phyloP scores from a whole-genome alignment of 352 stramenopile species.

The Phytophthora hybrid region DNA sequence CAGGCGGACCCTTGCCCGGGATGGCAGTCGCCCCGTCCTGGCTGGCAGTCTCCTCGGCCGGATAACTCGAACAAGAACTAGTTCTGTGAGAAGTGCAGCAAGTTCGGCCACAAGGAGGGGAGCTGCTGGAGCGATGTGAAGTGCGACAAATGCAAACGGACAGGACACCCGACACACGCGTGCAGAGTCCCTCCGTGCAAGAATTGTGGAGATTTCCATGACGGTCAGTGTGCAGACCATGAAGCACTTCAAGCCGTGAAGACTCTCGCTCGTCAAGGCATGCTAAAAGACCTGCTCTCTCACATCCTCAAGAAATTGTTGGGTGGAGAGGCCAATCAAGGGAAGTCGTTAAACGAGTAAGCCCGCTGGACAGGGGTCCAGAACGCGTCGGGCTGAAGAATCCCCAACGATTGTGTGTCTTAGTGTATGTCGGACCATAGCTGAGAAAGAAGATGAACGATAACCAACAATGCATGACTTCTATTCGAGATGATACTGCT shows the following conservation, averaged over 20 bases:
- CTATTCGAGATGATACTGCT: slow-evolving; percentile 9
- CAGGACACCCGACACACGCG: neutral
- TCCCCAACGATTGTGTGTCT: no score
- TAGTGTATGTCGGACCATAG: no score
- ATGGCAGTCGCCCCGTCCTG: neutral
- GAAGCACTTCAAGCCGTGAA: neutral
- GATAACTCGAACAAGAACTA: neutral
- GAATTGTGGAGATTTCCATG: neutral
- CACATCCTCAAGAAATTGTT: neutral
- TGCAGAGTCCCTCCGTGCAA: neutral
- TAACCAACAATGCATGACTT: slow-evolving; percentile 16
- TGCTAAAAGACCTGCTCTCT: neutral
- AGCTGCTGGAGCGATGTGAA: neutral
- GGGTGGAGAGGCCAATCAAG: slow-evolving; percentile 1
- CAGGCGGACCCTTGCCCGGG: neutral
- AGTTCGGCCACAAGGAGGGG: neutral
- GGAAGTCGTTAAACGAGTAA: slow-evolving; percentile 28
- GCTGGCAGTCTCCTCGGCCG: neutral
- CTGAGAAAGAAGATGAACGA: no score
- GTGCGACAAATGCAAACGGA: neutral
- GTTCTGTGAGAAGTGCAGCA: slow-evolving; percentile 2
- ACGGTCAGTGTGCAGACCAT: neutral
- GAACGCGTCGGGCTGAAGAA: no score
- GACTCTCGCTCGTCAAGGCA: neutral
- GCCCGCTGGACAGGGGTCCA: no score